Percentiles rank a stretch among this genome's conserved stretches.
Evolutionary conservation across 1,284 basidiomycete species (phyloP).

Genomic region (Tylopilus orsonianus): DNA sequence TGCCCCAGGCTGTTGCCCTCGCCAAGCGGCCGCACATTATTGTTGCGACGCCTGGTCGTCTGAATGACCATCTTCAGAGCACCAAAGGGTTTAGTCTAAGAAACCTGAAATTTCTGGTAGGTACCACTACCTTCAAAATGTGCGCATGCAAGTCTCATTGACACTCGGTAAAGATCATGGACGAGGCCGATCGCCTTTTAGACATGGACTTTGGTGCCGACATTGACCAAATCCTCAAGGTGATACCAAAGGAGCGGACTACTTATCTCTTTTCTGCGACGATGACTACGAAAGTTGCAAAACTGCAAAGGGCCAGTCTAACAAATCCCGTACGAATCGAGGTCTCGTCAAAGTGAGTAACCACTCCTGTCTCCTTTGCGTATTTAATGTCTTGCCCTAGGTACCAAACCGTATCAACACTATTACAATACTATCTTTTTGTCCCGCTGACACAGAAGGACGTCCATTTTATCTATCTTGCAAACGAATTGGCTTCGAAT

Average conservation of each 20-base stretch:
- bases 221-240: slow-evolving; percentile 96
- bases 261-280: slow-evolving; percentile 99
- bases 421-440: slow-evolving; percentile 95
- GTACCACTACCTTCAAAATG: slow-evolving; percentile 1
- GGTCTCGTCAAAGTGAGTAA: slow-evolving; percentile 84
- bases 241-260: slow-evolving; percentile 90
- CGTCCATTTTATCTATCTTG: slow-evolving; percentile 86
- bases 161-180: slow-evolving; percentile 68
- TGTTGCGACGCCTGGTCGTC: slow-evolving; percentile 95
- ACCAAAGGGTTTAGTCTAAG: slow-evolving; percentile 97
- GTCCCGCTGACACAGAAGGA: slow-evolving; percentile 95
- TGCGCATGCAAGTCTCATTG: slow-evolving; percentile 7
- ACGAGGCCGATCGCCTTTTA: slow-evolving; percentile 95
- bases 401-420: slow-evolving; percentile 95
- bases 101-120: slow-evolving; percentile 85
- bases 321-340: slow-evolving; percentile 94
- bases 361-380: background rate
- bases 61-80: slow-evolving; percentile 96
- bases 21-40: slow-evolving; percentile 94
- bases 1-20: slow-evolving; percentile 90
- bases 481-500: slow-evolving; percentile 87
- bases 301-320: slow-evolving; percentile 94
- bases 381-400: slow-evolving; percentile 41
- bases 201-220: slow-evolving; percentile 98
- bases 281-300: slow-evolving; percentile 99